Percentiles rank a stretch among this genome's conserved stretches.
These are phyloP conservation scores for Fusarium transvaalense DNA, from an alignment of 2,329 filamentous ascomycete genomes.

Conservation along the genomic window DNA sequence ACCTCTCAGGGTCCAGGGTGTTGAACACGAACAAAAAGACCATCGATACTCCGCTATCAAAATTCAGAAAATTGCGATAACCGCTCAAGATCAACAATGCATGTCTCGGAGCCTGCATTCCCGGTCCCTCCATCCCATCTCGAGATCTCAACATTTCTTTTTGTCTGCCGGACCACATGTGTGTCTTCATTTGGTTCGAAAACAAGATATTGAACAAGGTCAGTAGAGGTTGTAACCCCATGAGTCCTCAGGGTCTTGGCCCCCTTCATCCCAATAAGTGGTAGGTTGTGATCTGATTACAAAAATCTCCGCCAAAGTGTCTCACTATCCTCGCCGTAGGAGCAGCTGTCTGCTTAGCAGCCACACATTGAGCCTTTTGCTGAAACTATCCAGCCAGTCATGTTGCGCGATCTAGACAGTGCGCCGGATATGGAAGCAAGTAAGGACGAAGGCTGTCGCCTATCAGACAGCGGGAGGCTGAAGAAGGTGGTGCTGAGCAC, in stretches of 20 bases:
- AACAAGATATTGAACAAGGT: conserved; percentile 29
- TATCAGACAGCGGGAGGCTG: conserved; percentile 32
- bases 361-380: conserved; percentile 32
- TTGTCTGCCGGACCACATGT: conserved; percentile 2
- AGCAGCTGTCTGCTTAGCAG: conserved; percentile 22
- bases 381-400: conserved; percentile 27
- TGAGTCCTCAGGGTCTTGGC: conserved; percentile 14
- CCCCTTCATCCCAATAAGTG: conserved; percentile 5
- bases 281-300: conserved; percentile 12
- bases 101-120: conserved; percentile 38
- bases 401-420: conserved; percentile 30
- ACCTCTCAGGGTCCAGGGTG: not conserved
- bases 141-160: conserved; percentile 21
- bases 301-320: conserved; percentile 30
- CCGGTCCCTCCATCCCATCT: conserved; percentile 41
- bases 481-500: conserved; percentile 30
- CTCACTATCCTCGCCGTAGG: conserved; percentile 27
- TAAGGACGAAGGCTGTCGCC: conserved; percentile 13
- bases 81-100: conserved; percentile 35
- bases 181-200: conserved; percentile 12
- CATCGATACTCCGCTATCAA: not conserved
- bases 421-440: conserved; percentile 31
- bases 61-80: conserved; percentile 16
- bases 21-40: not conserved
- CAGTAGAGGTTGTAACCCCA: conserved; percentile 18